Base-by-base conservation (phyloP, 371 early-diverging fungal species). In the Mucor piriformis region DNA sequence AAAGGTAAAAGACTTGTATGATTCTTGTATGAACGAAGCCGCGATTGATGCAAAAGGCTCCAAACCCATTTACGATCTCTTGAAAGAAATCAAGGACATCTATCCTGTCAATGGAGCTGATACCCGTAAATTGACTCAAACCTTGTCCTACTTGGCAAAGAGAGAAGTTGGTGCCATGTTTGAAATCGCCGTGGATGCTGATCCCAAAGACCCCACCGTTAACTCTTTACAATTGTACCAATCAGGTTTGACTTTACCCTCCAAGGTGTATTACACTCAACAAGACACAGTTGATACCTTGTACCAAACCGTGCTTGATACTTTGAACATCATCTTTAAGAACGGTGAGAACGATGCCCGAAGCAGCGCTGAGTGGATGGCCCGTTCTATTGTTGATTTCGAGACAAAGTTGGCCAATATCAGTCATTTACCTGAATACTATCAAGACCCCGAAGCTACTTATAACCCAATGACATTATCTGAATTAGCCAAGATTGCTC, bases 1-100 rank as follows among this genome's bases (percentile, higher is more conserved):
- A 48, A 83, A 82, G 60, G 69, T 72, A 20, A 72, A 81, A 52
- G 56, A 51, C 13, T 57, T 84, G 11, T 87, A 74, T 57, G 61
- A 67, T 50, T 74, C 82, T 16, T 87, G 87, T 60, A 83, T 85
- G 85, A 75, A 85, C 24, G 82, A 85, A 52, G 57, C 68, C 3
- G 49, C 47, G 11, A 84, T 86, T 47, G 73, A 73, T 33, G 46
- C 63, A n/a, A 60, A 58, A 23, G 83, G 86, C 6, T 66, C 80
- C 0, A 57, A 69, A 25, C 85, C 87, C 10, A 52, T 86, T 5
- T 40, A 67, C 1, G 77, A 77, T 20, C 51, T 85, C 10, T 46
- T 84, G 3, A 56, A 66, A n/a, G 50, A 64, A 13, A 35, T 87
- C 18, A 47, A 55, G 5, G 47, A 67, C 11, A 5, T 67, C 4